Conservation (phyloP, 78 protist species). For the Anaeramoeba flamelloides region DNA sequence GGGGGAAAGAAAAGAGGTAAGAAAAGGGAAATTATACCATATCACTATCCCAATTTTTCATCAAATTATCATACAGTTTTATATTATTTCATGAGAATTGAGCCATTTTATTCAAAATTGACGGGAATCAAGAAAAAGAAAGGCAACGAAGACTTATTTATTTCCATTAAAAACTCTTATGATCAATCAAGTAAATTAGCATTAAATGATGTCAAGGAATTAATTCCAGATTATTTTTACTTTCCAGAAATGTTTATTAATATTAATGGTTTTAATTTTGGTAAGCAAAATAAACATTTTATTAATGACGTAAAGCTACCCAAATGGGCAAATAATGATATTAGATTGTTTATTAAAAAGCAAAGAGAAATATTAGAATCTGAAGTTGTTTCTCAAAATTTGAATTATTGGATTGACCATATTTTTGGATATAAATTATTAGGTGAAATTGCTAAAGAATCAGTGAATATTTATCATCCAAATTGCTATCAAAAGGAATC, state of each 20-base stretch:
- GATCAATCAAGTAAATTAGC: not conserved
- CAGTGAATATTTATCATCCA: not conserved
- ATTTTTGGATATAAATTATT: not conserved
- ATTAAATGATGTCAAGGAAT: not conserved
- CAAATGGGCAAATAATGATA: not conserved
- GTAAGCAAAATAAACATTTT: not conserved
- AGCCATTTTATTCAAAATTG: not conserved
- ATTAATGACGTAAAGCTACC: not conserved
- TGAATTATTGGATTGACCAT: not conserved
- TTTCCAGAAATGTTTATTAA: not conserved
- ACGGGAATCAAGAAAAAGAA: not conserved
- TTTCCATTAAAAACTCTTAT: not conserved
- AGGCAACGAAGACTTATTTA: not conserved
- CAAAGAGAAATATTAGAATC: not conserved
- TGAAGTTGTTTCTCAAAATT: not conserved
- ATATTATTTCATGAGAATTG: not conserved
- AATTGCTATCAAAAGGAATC: not conserved
- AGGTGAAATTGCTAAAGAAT: not conserved
- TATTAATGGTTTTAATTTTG: not conserved
- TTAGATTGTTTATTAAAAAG: not conserved
- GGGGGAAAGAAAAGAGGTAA: no score
- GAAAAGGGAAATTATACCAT: not conserved
- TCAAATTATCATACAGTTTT: not conserved
- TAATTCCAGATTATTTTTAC: not conserved
- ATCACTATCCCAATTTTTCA: not conserved